Conservation (phyloP, 2,329 filamentous ascomycete species). For the Huntiella bhutanensis region DNA sequence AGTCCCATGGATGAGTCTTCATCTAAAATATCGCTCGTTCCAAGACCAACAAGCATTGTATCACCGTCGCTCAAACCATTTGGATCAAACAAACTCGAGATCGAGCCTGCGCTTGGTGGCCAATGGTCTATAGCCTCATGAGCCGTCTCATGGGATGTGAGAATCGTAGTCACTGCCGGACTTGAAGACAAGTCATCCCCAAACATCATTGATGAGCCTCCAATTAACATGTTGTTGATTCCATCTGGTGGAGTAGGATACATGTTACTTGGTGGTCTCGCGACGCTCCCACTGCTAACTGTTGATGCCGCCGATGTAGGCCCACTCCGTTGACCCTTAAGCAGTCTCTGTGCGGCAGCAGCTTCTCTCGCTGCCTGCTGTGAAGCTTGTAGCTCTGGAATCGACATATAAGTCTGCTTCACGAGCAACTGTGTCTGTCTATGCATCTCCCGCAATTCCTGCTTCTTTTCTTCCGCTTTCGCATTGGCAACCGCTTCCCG, state of each 20-base stretch:
- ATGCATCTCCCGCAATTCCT: conserved; percentile 14
- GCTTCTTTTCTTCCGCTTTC: no score
- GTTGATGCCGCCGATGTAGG: conserved; percentile 33
- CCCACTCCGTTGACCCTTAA: background rate
- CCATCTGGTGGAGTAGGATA: conserved; percentile 57
- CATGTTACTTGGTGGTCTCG: conserved; percentile 34
- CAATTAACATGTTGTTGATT: conserved; percentile 19
- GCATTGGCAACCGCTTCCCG: conserved; percentile 19
- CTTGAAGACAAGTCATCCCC: conserved; percentile 38
- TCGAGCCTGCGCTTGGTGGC: conserved; percentile 24
- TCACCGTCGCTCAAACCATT: background rate
- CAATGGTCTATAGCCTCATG: conserved; percentile 15
- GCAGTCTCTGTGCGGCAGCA: background rate
- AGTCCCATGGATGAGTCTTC: conserved; percentile 1
- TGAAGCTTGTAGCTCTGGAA: background rate
- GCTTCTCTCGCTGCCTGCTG: background rate
- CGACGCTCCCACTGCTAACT: conserved; percentile 23
- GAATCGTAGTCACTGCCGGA: conserved; percentile 18
- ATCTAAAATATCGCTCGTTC: conserved; percentile 36
- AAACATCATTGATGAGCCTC: conserved; percentile 18
- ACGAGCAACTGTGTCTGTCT: conserved; percentile 21
- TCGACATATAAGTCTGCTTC: background rate
- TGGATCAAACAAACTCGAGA: conserved; percentile 1
- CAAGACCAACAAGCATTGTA: background rate
- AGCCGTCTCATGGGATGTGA: background rate